These are phyloP conservation scores for Solanum hybrid DNA, from an alignment of 305 asterid genomes.

Conservation along the genomic window DNA sequence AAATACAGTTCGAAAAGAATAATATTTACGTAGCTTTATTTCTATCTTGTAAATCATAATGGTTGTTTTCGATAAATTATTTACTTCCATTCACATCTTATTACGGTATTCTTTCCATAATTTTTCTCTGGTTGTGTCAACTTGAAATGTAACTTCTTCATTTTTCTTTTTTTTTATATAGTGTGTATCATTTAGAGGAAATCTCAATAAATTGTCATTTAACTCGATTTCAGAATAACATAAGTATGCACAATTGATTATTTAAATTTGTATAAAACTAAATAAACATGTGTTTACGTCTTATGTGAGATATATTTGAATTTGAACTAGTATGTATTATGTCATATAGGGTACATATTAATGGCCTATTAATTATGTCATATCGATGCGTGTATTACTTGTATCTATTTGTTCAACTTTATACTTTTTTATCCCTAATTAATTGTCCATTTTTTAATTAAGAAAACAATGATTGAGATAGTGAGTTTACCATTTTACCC, in stretches of 20 bases:
- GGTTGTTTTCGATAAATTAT: background rate
- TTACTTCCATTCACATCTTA: background rate
- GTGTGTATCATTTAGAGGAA: background rate
- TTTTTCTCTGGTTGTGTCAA: background rate
- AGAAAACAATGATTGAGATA: too few relatives aligned
- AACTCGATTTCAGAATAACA: too few relatives aligned
- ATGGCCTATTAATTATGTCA: background rate
- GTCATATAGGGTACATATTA: background rate
- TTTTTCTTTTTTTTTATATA: background rate
- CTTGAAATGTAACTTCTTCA: background rate
- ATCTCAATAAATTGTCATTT: background rate
- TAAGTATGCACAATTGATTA: background rate
- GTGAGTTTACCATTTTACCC: too few relatives aligned
- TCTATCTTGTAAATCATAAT: background rate
- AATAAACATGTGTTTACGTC: fast-evolving
- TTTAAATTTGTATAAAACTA: background rate
- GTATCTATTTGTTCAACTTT: too few relatives aligned
- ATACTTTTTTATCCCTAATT: too few relatives aligned
- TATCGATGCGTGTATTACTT: background rate
- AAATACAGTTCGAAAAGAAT: background rate
- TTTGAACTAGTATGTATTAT: background rate
- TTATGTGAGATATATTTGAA: background rate
- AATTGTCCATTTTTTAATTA: too few relatives aligned
- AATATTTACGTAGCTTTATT: fast-evolving
- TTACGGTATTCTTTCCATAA: background rate